Conservation (phyloP, 2,329 filamentous ascomycete genomes). For the Talaromyces sp. region DNA sequence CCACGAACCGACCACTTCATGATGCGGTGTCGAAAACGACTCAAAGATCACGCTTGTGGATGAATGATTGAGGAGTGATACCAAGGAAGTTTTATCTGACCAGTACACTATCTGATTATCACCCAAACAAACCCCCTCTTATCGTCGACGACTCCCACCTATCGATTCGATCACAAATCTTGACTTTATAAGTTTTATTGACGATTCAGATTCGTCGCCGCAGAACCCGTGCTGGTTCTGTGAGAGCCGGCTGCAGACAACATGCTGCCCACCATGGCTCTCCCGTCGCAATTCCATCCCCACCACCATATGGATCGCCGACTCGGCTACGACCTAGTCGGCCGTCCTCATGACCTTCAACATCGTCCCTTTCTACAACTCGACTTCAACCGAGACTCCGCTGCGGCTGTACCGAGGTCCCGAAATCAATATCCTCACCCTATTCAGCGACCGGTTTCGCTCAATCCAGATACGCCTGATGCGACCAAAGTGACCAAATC, state of each 20-base stretch:
- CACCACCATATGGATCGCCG: constrained; percentile 37
- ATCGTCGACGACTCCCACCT: background rate
- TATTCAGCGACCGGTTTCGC: constrained; percentile 35
- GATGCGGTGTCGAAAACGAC: constrained; percentile 46
- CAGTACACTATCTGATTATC: constrained; percentile 21
- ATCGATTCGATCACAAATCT: background rate
- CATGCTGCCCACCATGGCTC: constrained; percentile 50
- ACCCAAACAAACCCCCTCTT: constrained; percentile 3
- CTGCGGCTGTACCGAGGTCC: constrained; percentile 30
- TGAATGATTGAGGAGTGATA: constrained; percentile 28
- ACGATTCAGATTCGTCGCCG: background rate
- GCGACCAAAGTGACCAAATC: constrained; percentile 23
- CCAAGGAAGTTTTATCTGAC: constrained; percentile 20
- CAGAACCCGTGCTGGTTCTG: constrained; percentile 7
- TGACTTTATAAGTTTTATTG: constrained; percentile 19
- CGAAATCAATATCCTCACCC: constrained; percentile 40
- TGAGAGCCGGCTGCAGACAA: constrained; percentile 24
- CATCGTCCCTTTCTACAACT: constrained; percentile 25
- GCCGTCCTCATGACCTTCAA: constrained; percentile 29
- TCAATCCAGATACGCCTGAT: constrained; percentile 26
- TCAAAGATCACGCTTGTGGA: constrained; percentile 40
- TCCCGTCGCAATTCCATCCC: constrained; percentile 42
- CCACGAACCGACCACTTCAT: constrained; percentile 26
- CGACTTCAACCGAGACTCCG: constrained; percentile 27
- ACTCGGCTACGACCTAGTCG: constrained; percentile 27